Base-by-base conservation (phyloP, 140 eudicot genomes). In the Stevia rebaudiana region DNA sequence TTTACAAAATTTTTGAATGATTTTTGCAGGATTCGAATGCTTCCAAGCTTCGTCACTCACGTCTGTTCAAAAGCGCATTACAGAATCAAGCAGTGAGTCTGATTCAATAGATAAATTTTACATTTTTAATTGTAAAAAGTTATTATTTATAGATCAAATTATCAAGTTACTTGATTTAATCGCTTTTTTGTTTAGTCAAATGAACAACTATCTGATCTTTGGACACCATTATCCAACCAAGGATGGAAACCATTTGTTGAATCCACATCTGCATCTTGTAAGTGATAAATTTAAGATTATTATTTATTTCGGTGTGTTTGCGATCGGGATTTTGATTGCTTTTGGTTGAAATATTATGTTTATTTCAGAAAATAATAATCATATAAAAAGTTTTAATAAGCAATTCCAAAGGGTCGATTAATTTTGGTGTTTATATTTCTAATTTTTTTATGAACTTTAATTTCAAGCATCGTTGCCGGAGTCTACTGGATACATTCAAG, bases 401-500 rank as follows among this genome's bases (percentile, higher is more conserved):
- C 52, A 46, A 46, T 46, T 23, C 11, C 23, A 0, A 46, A 46
- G 52, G 52, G 55, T 0, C n/a, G 25, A 11, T 37, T 67, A 31
- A 37, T 37, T 11, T 63, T 17, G 15, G 48, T 71, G 51, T 57
- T 24, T 15, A n/a, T 7, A 35, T 12, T 22, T 46, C 36, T 17
- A 52, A n/a, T 47, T 36, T 16, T 52, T 44, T 78, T 28, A 73
- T 33, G 19, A 22, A 64, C 16, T 61, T 12, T 73, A n/a, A 49
- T 61, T 50, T 72, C 4, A 49, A 76, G 84, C 87, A 76, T 83
- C 80, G 11, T 58, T 83, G 56, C 90, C 97, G 8, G 85, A 81
- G 66, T 88, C 99, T 50, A 56, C 81, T 52, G 99, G 99, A 36
- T 92, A 81, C 79, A 74, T 92, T 61, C 99, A 92, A 65, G 92